Conservation (phyloP, 2,329 filamentous ascomycete genomes). For the Macrophomina phaseolina region DNA sequence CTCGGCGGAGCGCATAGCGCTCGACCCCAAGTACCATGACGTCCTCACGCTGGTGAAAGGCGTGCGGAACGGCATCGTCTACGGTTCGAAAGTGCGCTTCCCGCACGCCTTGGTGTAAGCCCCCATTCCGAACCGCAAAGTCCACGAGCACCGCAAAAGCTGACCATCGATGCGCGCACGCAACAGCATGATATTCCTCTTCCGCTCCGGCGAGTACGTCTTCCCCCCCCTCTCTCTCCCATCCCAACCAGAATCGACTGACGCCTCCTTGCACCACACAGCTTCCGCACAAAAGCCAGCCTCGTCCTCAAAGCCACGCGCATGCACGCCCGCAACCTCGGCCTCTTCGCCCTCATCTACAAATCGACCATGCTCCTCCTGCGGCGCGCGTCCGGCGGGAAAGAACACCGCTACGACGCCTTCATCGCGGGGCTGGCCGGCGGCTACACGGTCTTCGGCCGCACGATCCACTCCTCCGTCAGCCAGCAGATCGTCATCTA, state of each 20-base stretch:
- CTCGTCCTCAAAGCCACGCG: constrained; percentile 85
- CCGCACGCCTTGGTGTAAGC: constrained; percentile 88
- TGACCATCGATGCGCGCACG: not conserved
- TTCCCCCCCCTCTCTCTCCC: constrained; percentile 4
- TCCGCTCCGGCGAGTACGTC: constrained; percentile 85
- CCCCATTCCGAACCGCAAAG: not conserved
- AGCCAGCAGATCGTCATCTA: constrained; percentile 99
- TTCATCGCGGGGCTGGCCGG: constrained; percentile 88
- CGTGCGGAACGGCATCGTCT: constrained; percentile 94
- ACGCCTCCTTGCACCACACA: constrained; percentile 34
- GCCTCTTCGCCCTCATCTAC: constrained; percentile 89
- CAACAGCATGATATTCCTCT: constrained; percentile 91
- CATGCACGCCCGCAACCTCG: constrained; percentile 90
- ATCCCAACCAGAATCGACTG: not conserved
- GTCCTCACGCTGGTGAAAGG: constrained; percentile 86
- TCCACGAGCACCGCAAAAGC: too few relatives aligned
- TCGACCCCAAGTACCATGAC: constrained; percentile 86
- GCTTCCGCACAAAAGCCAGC: constrained; percentile 74
- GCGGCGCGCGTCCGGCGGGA: constrained; percentile 60
- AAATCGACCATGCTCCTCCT: constrained; percentile 81
- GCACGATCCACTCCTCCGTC: constrained; percentile 75
- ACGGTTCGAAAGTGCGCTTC: constrained; percentile 96
- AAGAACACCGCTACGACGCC: constrained; percentile 76
- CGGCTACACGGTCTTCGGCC: constrained; percentile 92
- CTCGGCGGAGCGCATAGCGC: constrained; percentile 68